Evolutionary conservation across 1,139 yeast species (phyloP).

Genomic region (Kodamaea anthophila): DNA sequence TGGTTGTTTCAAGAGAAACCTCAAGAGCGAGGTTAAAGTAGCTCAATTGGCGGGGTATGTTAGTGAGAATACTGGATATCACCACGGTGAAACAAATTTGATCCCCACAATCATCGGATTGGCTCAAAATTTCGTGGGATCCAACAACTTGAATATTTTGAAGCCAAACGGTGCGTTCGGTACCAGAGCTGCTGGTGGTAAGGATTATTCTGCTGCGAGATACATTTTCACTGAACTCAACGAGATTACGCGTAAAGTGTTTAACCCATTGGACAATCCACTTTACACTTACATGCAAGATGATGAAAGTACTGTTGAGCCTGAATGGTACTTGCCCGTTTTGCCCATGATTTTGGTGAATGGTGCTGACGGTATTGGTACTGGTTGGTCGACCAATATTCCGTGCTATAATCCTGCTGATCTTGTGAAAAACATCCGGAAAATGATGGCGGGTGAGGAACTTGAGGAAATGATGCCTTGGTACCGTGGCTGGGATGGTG

Average conservation of each 20-base stretch:
- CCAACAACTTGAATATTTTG: slow-evolving; percentile 79
- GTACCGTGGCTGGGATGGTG: slow-evolving; percentile 95
- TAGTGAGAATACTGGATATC: slow-evolving; percentile 86
- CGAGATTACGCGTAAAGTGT: slow-evolving; percentile 67
- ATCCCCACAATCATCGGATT: slow-evolving; percentile 86
- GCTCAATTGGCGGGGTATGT: slow-evolving; percentile 89
- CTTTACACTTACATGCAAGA: slow-evolving; percentile 78
- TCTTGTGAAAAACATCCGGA: slow-evolving; percentile 65
- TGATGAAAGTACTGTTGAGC: slow-evolving; percentile 92
- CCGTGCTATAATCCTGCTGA: slow-evolving; percentile 89
- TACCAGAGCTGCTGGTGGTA: slow-evolving; percentile 96
- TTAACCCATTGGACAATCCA: slow-evolving; percentile 77
- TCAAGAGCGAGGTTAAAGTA: slow-evolving; percentile 76
- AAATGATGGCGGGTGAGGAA: slow-evolving; percentile 69
- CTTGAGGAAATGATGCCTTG: slow-evolving; percentile 79
- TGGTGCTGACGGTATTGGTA: slow-evolving; percentile 98
- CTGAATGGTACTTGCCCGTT: slow-evolving; percentile 92
- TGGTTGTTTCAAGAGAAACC: slow-evolving; percentile 81
- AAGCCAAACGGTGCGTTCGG: slow-evolving; percentile 96
- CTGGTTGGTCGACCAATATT: slow-evolving; percentile 96
- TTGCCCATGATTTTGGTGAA: slow-evolving; percentile 90
- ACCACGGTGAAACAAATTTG: slow-evolving; percentile 89
- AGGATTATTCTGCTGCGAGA: slow-evolving; percentile 98
- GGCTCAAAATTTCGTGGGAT: slow-evolving; percentile 93
- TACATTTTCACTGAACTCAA: slow-evolving; percentile 86